Conservation (phyloP, 192 early-diverging fungal species). For the Dissophora ornata region DNA sequence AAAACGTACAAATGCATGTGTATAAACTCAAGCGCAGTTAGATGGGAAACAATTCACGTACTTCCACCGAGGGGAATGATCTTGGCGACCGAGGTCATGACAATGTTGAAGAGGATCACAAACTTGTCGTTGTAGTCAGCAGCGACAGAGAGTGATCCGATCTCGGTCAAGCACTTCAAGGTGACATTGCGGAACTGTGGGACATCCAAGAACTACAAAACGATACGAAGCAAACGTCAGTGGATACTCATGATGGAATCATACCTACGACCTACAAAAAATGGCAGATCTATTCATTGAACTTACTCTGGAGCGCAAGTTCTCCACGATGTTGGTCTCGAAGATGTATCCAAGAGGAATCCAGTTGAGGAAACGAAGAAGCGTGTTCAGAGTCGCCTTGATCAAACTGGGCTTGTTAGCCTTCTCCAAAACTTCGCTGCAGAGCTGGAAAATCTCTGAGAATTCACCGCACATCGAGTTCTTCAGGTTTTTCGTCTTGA, state of each 20-base stretch:
- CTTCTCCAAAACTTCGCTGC: constrained; percentile 92
- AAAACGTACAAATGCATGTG: neutral
- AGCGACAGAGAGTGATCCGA: constrained; percentile 85
- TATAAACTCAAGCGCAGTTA: neutral
- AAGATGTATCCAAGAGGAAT: constrained; percentile 99
- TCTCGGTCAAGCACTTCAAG: constrained; percentile 97
- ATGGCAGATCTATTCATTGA: too few species aligned
- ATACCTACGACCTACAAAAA: too few species aligned
- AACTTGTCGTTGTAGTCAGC: constrained; percentile 89
- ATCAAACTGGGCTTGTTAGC: constrained; percentile 92
- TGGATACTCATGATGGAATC: too few species aligned
- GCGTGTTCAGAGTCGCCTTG: constrained; percentile 90
- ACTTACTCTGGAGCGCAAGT: constrained; percentile 82
- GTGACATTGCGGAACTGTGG: constrained; percentile 92
- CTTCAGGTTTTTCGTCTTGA: constrained; percentile 94
- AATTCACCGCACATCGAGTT: constrained; percentile 96
- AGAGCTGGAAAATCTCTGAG: constrained; percentile 94
- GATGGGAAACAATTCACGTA: constrained; percentile 53
- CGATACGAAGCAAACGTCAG: neutral
- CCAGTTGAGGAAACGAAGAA: constrained; percentile 98
- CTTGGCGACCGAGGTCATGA: constrained; percentile 74
- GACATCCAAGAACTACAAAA: constrained; percentile 81
- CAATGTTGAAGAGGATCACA: constrained; percentile 86
- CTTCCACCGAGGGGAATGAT: constrained; percentile 77
- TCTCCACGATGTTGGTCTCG: constrained; percentile 91